Percentiles rank a stretch among this genome's conserved stretches.
Conservation (phyloP, 2,329 filamentous ascomycete genomes). For the Nemania diffusa region DNA sequence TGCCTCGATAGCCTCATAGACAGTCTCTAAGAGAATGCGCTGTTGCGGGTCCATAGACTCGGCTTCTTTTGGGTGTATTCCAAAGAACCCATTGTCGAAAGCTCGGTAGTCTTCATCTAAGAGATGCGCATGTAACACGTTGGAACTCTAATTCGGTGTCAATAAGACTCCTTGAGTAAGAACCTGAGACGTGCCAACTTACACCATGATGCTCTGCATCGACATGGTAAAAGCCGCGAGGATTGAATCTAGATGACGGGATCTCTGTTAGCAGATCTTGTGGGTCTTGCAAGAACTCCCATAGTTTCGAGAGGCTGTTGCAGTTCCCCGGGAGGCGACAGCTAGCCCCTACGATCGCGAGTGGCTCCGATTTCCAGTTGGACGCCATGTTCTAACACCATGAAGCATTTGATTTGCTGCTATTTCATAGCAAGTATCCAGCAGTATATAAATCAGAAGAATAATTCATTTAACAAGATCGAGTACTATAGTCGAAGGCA, state of each 20-base stretch:
- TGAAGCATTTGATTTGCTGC: no score
- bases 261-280: conserved; percentile 37
- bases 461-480: no score
- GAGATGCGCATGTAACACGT: conserved; percentile 49
- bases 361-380: conserved; percentile 33
- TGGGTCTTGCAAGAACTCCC: conserved; percentile 27
- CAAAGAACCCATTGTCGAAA: conserved; percentile 50
- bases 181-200: conserved; percentile 1
- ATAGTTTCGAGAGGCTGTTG: conserved; percentile 30
- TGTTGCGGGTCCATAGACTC: conserved; percentile 29
- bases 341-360: conserved; percentile 37
- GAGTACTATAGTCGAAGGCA: no score
- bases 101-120: conserved; percentile 49
- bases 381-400: no score
- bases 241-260: conserved; percentile 49
- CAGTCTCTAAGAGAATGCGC: conserved; percentile 27
- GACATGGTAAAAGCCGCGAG: conserved; percentile 49
- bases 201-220: conserved; percentile 49
- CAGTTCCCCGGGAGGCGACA: conserved; percentile 36
- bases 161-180: not conserved
- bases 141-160: conserved; percentile 36
- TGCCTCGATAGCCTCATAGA: conserved; percentile 24
- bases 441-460: no score
- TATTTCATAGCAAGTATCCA: no score
- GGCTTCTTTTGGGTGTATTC: conserved; percentile 34